phyloP scores from a whole-genome alignment of 352 stramenopile species.

The Albugo laibachii region DNA sequence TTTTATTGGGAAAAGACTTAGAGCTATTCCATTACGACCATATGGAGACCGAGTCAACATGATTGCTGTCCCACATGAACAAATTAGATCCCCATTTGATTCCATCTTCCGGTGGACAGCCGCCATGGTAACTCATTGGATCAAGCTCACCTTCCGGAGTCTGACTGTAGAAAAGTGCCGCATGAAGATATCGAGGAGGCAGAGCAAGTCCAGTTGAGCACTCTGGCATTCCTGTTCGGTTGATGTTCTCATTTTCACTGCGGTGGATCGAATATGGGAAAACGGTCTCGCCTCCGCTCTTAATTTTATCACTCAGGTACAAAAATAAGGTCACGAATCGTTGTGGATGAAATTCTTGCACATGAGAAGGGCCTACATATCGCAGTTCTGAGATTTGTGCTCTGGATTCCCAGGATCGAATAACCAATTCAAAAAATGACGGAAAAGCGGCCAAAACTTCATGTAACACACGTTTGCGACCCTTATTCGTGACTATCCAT shows the following conservation, averaged over 20 bases:
- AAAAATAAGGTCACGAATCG: constrained; percentile 88
- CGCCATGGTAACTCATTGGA: constrained; percentile 35
- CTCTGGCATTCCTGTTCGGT: constrained; percentile 37
- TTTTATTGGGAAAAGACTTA: too few relatives aligned
- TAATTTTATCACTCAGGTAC: constrained; percentile 86
- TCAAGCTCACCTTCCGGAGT: constrained; percentile 37
- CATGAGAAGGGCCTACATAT: constrained; percentile 10
- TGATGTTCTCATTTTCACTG: constrained; percentile 23
- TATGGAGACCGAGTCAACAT: constrained; percentile 13
- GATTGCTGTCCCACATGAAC: constrained; percentile 51
- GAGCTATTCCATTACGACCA: too few relatives aligned
- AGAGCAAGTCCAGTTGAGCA: constrained; percentile 44
- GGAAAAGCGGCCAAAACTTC: too few relatives aligned
- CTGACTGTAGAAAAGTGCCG: constrained; percentile 52
- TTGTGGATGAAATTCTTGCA: constrained; percentile 51
- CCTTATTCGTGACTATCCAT: constrained; percentile 51
- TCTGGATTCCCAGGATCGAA: constrained; percentile 45
- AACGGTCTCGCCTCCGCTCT: constrained; percentile 83
- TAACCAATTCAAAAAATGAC: constrained; percentile 30
- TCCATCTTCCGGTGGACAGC: constrained; percentile 28
- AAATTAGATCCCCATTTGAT: constrained; percentile 47
- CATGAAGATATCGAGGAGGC: constrained; percentile 35
- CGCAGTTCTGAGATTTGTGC: constrained; percentile 10
- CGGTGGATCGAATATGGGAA: constrained; percentile 72
- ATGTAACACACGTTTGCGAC: constrained; percentile 11